A percentile compares a stretch with the other conserved stretches of the same genome.
These are phyloP conservation scores for Tulasnella calospora DNA, from an alignment of 768 basidiomycete species.

Conservation along the genomic window DNA sequence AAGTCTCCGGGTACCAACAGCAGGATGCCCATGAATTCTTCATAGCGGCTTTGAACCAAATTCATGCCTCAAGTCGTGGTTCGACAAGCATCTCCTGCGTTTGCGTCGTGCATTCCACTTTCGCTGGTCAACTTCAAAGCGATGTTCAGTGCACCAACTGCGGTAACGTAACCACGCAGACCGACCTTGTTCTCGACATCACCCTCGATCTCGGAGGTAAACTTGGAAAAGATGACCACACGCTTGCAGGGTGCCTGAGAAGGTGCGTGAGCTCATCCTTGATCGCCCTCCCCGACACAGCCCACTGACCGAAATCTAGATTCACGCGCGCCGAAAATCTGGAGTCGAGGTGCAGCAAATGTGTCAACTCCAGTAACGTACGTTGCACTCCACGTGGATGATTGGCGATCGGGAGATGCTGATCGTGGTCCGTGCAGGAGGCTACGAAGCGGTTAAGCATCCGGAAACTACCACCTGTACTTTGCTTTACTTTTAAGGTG, in stretches of 20 bases:
- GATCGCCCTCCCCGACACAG: not conserved
- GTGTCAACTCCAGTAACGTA: slow-evolving; percentile 59
- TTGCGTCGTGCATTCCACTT: slow-evolving; percentile 87
- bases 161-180: slow-evolving; percentile 65
- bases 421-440: slow-evolving; percentile 44
- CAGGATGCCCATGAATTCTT: slow-evolving; percentile 92
- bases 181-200: slow-evolving; percentile 88
- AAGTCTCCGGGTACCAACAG: slow-evolving; percentile 87
- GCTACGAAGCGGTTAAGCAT: slow-evolving; percentile 83
- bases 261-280: slow-evolving; percentile 44
- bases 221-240: slow-evolving; percentile 48
- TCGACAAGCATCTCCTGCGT: slow-evolving; percentile 75
- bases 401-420: not conserved
- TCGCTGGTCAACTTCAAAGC: slow-evolving; percentile 79
- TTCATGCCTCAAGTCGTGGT: slow-evolving; percentile 55
- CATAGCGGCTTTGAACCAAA: slow-evolving; percentile 77
- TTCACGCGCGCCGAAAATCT: slow-evolving; percentile 84
- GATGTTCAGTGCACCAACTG: slow-evolving; percentile 88
- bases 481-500: slow-evolving; percentile 95
- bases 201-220: slow-evolving; percentile 67
- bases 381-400: slow-evolving; percentile 9
- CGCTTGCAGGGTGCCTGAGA: slow-evolving; percentile 68
- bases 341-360: slow-evolving; percentile 74
- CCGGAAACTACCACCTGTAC: slow-evolving; percentile 76
- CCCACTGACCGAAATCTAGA: slow-evolving; percentile 40